Conservation (phyloP, 768 basidiomycete genomes). For the Agrocybe pediades region DNA sequence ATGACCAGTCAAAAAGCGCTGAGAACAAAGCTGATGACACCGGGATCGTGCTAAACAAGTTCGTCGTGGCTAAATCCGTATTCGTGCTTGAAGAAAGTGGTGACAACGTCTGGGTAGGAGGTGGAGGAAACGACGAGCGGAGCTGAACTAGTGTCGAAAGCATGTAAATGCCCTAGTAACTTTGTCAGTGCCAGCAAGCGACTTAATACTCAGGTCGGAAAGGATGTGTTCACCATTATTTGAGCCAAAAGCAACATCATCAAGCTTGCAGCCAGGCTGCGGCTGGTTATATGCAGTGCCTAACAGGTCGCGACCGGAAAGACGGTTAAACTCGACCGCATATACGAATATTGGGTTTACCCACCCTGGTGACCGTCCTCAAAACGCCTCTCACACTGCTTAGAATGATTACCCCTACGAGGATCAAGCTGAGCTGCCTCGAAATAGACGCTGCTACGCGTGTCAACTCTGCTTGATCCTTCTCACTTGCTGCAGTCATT, state of each 20-base stretch:
- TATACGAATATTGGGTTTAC: conserved; percentile 15
- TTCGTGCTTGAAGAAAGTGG: conserved; percentile 24
- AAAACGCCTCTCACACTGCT: conserved; percentile 73
- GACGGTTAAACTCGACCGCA: background rate
- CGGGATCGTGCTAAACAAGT: conserved; percentile 74
- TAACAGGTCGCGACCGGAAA: background rate
- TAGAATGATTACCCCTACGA: conserved; percentile 78
- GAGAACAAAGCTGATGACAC: conserved; percentile 68
- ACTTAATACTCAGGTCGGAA: too few species aligned
- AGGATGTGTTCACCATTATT: conserved; percentile 65
- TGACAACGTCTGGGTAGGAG: too few species aligned
- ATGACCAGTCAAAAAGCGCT: conserved; percentile 71
- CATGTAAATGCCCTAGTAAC: conserved; percentile 74
- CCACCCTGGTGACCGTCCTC: conserved; percentile 62
- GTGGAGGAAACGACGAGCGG: conserved; percentile 77
- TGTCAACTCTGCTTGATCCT: too few species aligned
- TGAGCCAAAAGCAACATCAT: conserved; percentile 80
- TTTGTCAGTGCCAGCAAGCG: conserved; percentile 1
- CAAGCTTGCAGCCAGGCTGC: conserved; percentile 71
- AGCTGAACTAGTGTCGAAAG: conserved; percentile 83
- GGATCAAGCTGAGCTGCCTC: conserved; percentile 57
- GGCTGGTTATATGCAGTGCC: conserved; percentile 59
- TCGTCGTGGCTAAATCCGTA: conserved; percentile 25
- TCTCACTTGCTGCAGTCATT: too few species aligned
- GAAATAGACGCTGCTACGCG: conserved; percentile 45